Evolutionary conservation across 176 grass and related monocot genomes (phyloP).

Genomic region (Oropetium thomaeum): DNA sequence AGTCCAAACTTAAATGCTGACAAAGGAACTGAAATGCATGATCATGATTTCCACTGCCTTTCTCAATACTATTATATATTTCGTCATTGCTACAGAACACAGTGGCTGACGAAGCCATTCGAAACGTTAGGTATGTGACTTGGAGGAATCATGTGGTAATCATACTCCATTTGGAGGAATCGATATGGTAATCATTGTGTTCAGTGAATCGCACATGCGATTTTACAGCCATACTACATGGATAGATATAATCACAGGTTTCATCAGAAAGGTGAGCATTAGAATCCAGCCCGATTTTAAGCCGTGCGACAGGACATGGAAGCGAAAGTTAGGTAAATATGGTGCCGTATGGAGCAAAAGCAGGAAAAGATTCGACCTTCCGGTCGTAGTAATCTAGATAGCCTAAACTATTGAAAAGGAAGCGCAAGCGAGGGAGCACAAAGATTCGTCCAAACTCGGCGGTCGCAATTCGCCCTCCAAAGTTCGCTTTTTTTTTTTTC

Average conservation of each 20-base stretch:
- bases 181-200: no score
- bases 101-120: background rate
- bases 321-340: conserved; percentile 15
- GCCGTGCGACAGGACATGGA: background rate
- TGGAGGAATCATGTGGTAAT: background rate
- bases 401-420: background rate
- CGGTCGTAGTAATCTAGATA: conserved; percentile 1
- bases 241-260: background rate
- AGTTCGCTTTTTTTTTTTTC: background rate
- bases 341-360: background rate
- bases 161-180: background rate
- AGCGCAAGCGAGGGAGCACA: background rate
- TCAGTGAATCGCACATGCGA: background rate
- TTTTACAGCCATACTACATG: background rate
- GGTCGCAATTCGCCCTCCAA: background rate
- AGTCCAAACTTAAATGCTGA: background rate
- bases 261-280: conserved; percentile 7
- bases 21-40: background rate
- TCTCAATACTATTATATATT: background rate
- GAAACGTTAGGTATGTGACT: background rate
- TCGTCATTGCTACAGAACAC: background rate
- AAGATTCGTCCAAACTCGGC: conserved; percentile 15
- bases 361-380: conserved; percentile 11
- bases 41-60: background rate
- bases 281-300: background rate